These are phyloP conservation scores for Phaffia rhodozyma DNA, from an alignment of 1,284 basidiomycete genomes.

Conservation along the genomic window DNA sequence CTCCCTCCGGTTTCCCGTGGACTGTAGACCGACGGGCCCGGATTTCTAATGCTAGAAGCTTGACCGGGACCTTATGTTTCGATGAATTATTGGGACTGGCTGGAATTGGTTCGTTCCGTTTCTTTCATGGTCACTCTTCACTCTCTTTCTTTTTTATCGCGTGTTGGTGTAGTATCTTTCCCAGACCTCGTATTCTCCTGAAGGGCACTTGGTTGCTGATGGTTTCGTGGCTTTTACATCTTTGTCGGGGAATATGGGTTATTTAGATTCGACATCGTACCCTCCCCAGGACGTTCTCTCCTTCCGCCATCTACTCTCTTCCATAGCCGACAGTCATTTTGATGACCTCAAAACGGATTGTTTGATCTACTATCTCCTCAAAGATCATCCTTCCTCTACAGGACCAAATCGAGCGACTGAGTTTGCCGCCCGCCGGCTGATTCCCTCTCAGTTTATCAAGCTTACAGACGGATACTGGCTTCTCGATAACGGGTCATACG, in stretches of 20 bases:
- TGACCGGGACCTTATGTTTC: constrained; percentile 44
- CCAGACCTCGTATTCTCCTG: neutral
- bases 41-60: constrained; percentile 37
- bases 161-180: neutral
- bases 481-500: constrained; percentile 47
- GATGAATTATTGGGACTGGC: constrained; percentile 57
- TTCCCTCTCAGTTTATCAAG: constrained; percentile 56
- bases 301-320: constrained; percentile 46
- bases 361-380: constrained; percentile 60
- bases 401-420: constrained; percentile 38
- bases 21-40: constrained; percentile 39
- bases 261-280: constrained; percentile 37
- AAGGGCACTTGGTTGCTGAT: neutral
- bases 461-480: constrained; percentile 68
- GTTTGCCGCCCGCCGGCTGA: constrained; percentile 46
- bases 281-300: constrained; percentile 49
- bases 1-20: constrained; percentile 35
- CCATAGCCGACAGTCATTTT: constrained; percentile 50
- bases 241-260: neutral
- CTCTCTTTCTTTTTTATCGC: neutral
- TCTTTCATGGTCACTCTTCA: neutral
- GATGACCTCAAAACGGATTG: constrained; percentile 64
- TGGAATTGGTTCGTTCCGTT: constrained; percentile 37
- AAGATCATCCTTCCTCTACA: constrained; percentile 50
- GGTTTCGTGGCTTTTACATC: neutral